A percentile compares a stretch with the other conserved stretches of the same genome.
phyloP scores from a whole-genome alignment of 176 grass and related monocot species.

The Phyllostachys edulis region DNA sequence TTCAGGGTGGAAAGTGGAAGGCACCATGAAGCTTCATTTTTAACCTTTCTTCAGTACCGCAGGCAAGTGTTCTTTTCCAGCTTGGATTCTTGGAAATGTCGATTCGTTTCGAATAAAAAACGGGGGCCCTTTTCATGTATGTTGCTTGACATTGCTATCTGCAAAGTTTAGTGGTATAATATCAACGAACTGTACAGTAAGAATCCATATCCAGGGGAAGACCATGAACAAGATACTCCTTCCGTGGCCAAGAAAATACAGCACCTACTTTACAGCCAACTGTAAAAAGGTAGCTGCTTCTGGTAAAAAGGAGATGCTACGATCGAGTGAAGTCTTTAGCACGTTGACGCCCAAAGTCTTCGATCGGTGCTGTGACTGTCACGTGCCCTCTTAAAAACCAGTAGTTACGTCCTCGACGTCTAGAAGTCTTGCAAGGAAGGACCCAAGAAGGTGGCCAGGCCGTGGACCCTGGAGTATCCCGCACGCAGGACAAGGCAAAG shows the following conservation, averaged over 20 bases:
- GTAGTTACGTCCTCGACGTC: not conserved
- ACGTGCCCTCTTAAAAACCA: too few species aligned
- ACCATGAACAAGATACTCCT: not conserved
- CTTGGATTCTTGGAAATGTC: not conserved
- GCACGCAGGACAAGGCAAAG: constrained; percentile 21
- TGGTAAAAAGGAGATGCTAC: not conserved
- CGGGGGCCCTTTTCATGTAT: not conserved
- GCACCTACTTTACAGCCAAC: not conserved
- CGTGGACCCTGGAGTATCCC: constrained; percentile 30
- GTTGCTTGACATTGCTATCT: not conserved
- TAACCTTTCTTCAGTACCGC: too few species aligned
- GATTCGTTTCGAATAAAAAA: not conserved
- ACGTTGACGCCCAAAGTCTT: not conserved
- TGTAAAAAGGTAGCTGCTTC: not conserved
- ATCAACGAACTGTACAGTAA: not conserved
- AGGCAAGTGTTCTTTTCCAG: not conserved
- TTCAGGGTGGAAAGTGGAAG: not conserved
- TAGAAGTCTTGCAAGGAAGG: constrained; percentile 16
- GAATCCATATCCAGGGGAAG: constrained; percentile 24
- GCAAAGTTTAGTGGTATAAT: not conserved
- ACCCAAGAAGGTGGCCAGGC: not conserved
- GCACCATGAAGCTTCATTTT: constrained; percentile 21
- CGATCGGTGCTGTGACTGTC: not conserved
- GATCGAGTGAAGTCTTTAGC: not conserved
- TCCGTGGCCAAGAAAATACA: not conserved